Evolutionary conservation across 495 filamentous ascomycete species (phyloP), one percentile per base, ranked within the genome.

Genomic region (Penicillium chermesinum): DNA sequence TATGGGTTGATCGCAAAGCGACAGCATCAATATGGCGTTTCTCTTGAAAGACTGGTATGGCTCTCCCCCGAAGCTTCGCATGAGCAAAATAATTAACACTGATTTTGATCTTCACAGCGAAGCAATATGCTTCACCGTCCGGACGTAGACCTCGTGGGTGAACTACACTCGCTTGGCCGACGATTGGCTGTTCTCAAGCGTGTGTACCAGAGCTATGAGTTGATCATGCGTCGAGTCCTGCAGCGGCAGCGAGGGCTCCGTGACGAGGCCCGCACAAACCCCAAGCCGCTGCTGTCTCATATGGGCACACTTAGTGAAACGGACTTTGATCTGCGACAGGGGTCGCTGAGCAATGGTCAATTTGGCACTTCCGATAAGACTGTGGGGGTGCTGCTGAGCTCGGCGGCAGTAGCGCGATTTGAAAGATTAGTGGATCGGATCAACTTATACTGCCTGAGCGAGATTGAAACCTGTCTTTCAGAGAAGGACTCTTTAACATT

Each of bases 401-500:
- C 79, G 14, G 78, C 82, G 0, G 84, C 88, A 1, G 74, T 81
- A 42, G 80, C 81, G 32, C 80, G 87, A 19, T 95, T 94, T 57
- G 84, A 89, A 52, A 72, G 89, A 39, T 69, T 95, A 13, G 72
- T 79, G 16, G 86, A 94, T 61, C 80, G 85, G 0, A 84, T 93
- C 49, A 79, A 84, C 46, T 72, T 89, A 34, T 87, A 91, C 41
- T 89, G 88, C 42, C 61, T 95, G 58, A 87, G 82, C 46, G 86
- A 91, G 58, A 87, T 91, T 35, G 79, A 89, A 39, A 83, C 87
- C 50, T 89, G 85, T 58, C 65, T 91, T 25, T 78, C 75, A 25
- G 89, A 91, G 63, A 91, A 91, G 58, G 83, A 86, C 18, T 80
- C 83, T 6, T 69, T 95, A 35, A 85, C 88, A 14, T 82, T 81